Percentiles rank a stretch among this genome's conserved stretches.
phyloP scores from a whole-genome alignment of 495 filamentous ascomycete species.

The Oidiodendron maius region DNA sequence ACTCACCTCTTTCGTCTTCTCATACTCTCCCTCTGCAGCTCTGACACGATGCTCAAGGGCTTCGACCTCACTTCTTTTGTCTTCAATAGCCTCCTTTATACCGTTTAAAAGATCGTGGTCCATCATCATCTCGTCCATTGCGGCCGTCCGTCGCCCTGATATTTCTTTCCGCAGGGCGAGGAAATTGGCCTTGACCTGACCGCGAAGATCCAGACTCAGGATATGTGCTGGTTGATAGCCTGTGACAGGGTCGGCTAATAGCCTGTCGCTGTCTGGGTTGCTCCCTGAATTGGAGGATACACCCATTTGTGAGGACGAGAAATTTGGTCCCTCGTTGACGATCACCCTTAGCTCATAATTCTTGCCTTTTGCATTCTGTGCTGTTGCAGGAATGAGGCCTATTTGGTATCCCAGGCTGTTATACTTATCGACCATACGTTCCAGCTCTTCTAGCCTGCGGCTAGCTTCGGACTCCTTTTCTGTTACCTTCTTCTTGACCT shows the following conservation, averaged over 20 bases:
- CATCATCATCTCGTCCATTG: constrained; percentile 82
- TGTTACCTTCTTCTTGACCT: constrained; percentile 70
- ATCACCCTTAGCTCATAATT: constrained; percentile 77
- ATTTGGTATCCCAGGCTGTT: constrained; percentile 92
- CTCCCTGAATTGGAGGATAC: constrained; percentile 33
- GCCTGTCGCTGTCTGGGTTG: constrained; percentile 46
- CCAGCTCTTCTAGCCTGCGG: constrained; percentile 79
- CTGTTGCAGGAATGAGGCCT: constrained; percentile 77
- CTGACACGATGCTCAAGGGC: constrained; percentile 79
- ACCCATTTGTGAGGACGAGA: constrained; percentile 66
- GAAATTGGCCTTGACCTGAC: constrained; percentile 73
- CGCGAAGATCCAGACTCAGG: constrained; percentile 78
- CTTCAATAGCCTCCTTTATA: constrained; percentile 90
- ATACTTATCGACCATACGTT: constrained; percentile 79
- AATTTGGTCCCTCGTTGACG: constrained; percentile 64
- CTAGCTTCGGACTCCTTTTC: constrained; percentile 82
- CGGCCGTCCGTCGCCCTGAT: constrained; percentile 72
- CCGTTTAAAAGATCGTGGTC: constrained; percentile 86
- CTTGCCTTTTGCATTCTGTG: constrained; percentile 75
- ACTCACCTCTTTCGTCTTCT: constrained; percentile 77
- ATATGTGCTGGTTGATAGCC: constrained; percentile 88
- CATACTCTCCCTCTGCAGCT: constrained; percentile 86
- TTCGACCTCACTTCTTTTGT: constrained; percentile 88
- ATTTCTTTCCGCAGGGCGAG: constrained; percentile 77
- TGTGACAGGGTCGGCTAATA: constrained; percentile 71